These are phyloP conservation scores for Chrysanthemum seticuspe DNA, from an alignment of 129 eudicot genomes.

Conservation along the genomic window DNA sequence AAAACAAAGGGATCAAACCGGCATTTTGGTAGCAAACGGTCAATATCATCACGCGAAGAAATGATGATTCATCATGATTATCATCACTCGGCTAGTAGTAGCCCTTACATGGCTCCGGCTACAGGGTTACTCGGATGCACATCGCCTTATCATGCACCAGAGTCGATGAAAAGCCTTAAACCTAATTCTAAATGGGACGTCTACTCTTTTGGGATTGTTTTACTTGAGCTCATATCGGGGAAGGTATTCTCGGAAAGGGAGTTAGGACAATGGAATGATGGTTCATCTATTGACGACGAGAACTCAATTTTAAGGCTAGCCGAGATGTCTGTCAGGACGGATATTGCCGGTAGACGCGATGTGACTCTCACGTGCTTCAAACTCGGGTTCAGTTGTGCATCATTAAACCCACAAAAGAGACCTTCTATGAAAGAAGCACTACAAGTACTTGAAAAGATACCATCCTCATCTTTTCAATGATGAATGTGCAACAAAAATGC, in stretches of 20 bases:
- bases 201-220: slow-evolving; percentile 80
- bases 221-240: slow-evolving; percentile 86
- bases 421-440: slow-evolving; percentile 90
- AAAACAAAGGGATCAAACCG: slow-evolving; percentile 55
- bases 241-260: slow-evolving; percentile 83
- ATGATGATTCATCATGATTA: slow-evolving; percentile 39
- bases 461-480: slow-evolving; percentile 43
- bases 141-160: slow-evolving; percentile 93
- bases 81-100: slow-evolving; percentile 46
- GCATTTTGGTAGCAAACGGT: slow-evolving; percentile 81
- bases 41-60: slow-evolving; percentile 45
- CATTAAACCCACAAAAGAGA: slow-evolving; percentile 82
- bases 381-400: slow-evolving; percentile 82
- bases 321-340: slow-evolving; percentile 66
- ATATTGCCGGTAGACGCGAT: slow-evolving; percentile 60
- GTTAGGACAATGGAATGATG: slow-evolving; percentile 62
- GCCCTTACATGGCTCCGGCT: slow-evolving; percentile 41
- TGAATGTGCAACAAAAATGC: slow-evolving; percentile 38
- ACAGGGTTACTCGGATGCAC: slow-evolving; percentile 65
- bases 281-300: slow-evolving; percentile 46
- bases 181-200: slow-evolving; percentile 93
- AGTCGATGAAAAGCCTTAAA: slow-evolving; percentile 69
- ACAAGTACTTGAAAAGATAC: slow-evolving; percentile 65
- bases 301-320: slow-evolving; percentile 57
- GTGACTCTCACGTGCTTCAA: slow-evolving; percentile 59